Conservation (phyloP, 805 yeast genomes). For the Candida qinlingensis region DNA sequence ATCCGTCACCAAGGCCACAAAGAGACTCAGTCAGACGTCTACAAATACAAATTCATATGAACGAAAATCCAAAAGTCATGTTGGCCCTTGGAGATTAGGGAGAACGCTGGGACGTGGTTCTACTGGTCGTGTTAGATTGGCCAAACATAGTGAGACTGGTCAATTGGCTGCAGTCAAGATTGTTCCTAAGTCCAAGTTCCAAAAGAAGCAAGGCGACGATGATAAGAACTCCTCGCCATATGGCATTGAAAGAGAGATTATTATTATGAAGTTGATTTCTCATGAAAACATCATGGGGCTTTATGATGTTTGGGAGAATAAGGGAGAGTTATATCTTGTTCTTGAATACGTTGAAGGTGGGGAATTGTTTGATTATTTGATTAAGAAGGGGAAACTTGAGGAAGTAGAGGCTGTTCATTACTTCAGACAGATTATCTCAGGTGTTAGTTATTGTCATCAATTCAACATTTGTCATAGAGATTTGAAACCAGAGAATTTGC, state of each 20-base stretch:
- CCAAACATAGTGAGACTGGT: constrained; percentile 79
- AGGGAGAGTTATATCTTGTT: constrained; percentile 76
- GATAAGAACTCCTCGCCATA: constrained; percentile 61
- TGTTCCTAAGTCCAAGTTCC: constrained; percentile 79
- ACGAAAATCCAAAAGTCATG: constrained; percentile 27
- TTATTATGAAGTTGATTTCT: constrained; percentile 74
- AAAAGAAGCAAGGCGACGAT: constrained; percentile 28
- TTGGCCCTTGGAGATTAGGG: constrained; percentile 97
- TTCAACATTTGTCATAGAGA: constrained; percentile 87
- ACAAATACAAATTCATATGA: constrained; percentile 27
- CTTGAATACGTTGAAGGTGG: constrained; percentile 97
- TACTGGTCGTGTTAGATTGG: constrained; percentile 90
- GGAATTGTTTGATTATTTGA: constrained; percentile 86
- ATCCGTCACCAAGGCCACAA: constrained; percentile 27
- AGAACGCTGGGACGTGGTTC: constrained; percentile 95
- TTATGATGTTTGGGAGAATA: constrained; percentile 86
- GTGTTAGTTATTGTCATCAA: constrained; percentile 80
- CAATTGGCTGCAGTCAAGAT: constrained; percentile 95
- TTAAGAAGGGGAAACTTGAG: constrained; percentile 81
- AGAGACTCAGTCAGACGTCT: constrained; percentile 24
- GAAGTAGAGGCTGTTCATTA: constrained; percentile 88
- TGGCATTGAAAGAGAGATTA: constrained; percentile 83
- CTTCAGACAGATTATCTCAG: constrained; percentile 80
- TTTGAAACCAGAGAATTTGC: constrained; percentile 73
- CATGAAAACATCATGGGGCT: constrained; percentile 76